Percentiles rank a stretch among this genome's conserved stretches.
Conservation (phyloP, 2,329 filamentous ascomycete species). For the Aspergillus sp. region DNA sequence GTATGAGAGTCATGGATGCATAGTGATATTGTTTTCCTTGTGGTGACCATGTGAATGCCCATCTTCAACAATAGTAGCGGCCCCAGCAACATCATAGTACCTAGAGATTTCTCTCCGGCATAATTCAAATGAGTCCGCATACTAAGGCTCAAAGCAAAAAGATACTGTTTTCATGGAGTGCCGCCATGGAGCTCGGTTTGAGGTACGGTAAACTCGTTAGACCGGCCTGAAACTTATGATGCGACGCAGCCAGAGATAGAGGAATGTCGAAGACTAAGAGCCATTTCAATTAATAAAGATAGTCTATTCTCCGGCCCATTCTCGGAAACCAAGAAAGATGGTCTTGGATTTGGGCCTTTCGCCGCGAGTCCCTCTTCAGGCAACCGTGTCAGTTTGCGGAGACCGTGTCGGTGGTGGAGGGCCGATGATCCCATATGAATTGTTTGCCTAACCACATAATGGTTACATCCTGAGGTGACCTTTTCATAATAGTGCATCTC, state of each 20-base stretch:
- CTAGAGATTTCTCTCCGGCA: not conserved
- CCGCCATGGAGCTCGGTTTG: not conserved
- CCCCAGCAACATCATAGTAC: not conserved
- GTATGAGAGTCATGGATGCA: not conserved
- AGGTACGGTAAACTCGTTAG: not conserved
- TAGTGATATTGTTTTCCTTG: not conserved
- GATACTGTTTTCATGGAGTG: not conserved
- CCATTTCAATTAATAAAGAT: not conserved
- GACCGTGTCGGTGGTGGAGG: constrained; percentile 39
- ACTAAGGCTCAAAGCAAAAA: not conserved
- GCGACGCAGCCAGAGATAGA: not conserved
- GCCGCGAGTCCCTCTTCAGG: constrained; percentile 39
- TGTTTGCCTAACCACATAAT: constrained; percentile 44
- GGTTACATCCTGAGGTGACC: constrained; percentile 49
- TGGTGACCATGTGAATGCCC: not conserved
- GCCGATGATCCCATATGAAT: constrained; percentile 38
- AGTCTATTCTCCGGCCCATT: not conserved
- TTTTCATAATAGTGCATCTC: constrained; percentile 47
- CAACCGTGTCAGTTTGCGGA: constrained; percentile 32
- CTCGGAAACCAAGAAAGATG: not conserved
- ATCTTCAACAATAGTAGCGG: not conserved
- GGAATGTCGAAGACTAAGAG: not conserved
- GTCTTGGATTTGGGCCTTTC: not conserved
- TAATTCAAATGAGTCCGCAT: not conserved
- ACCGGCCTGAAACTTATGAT: not conserved